These are phyloP conservation scores for Oryza australiensis DNA, from an alignment of 176 grass and related monocot species.

Conservation along the genomic window DNA sequence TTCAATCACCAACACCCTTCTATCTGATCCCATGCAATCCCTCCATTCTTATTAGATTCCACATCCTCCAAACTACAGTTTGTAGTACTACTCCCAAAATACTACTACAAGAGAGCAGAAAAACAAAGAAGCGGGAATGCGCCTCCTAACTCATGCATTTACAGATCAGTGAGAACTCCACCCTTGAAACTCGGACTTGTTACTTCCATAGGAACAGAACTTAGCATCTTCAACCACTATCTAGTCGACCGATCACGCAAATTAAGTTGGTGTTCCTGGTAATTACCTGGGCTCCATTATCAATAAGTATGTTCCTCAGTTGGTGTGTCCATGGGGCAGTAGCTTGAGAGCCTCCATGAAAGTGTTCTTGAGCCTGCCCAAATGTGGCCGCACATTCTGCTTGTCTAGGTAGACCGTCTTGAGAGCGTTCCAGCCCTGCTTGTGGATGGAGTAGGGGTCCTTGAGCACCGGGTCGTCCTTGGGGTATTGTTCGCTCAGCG, in stretches of 20 bases:
- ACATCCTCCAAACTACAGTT: conserved; percentile 1
- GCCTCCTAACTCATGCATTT: neutral
- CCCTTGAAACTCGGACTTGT: neutral
- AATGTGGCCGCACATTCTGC: conserved; percentile 80
- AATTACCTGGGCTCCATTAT: neutral
- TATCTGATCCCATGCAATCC: neutral
- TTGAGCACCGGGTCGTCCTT: conserved; percentile 68
- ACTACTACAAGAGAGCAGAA: neutral
- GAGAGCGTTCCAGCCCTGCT: conserved; percentile 66
- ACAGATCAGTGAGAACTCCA: neutral
- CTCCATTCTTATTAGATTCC: conserved; percentile 7
- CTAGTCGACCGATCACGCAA: neutral
- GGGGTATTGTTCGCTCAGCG: conserved; percentile 71
- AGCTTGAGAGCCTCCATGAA: conserved; percentile 66
- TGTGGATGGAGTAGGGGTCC: conserved; percentile 60
- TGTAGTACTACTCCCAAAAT: neutral
- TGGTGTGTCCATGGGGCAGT: conserved; percentile 54
- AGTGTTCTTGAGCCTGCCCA: conserved; percentile 74
- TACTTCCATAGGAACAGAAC: conserved; percentile 25
- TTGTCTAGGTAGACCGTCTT: conserved; percentile 79
- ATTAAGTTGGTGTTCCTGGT: neutral
- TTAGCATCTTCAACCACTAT: neutral
- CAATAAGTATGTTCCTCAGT: neutral
- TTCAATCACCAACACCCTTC: neutral
- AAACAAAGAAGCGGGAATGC: neutral